Base-by-base conservation (phyloP, 2,329 filamentous ascomycete genomes). In the Macrophomina tecta region DNA sequence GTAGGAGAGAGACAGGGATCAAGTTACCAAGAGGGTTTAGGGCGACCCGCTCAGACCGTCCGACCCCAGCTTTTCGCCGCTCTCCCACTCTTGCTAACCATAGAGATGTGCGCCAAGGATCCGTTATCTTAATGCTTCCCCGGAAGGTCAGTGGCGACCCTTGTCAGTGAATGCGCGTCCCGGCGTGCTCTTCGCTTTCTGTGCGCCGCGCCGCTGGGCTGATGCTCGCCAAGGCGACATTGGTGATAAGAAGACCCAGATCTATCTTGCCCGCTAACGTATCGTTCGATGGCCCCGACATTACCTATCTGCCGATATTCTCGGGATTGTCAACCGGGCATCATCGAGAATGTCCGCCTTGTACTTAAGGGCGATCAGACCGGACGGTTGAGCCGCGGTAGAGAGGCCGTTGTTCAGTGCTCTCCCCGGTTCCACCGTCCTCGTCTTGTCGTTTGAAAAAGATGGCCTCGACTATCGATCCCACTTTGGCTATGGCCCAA, bases 71-170 rank as follows among this genome's bases (percentile, higher is more conserved):
- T 63, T 32, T 38, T 9, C 60, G 30, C 16, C 49, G 18, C 58
- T 18, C 58, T 63, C 60, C 60, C 60, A 63, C 60, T 63, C 23
- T 63, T 63, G 60, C 48, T 51, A 32, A 28, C 12, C 46, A 14
- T 16, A 32, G 28, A 14, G 23, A 30, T 8, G 11, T 36, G 2
- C 45, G 46, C 60, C 45, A 63, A 49, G 60, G n/a, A 9, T 45
- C 7, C 45, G 45, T 51, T 63, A 63, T 49, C 58, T 63, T 23
- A n/a, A 18, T 38, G 8, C 18, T 49, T 8, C 46, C 32, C 8
- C 32, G 12, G 6, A 45, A 23, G 42, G 30, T 28, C 4, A 42
- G 12, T n/a, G 45, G 30, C 56, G 42, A 61, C 30, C 46, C 45
- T 28, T 49, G 60, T 5, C 23, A 5, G 6, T 11, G 14, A n/a